A percentile compares a stretch with the other conserved stretches of the same genome.
Evolutionary conservation across 2,329 filamentous ascomycete species (phyloP).

Genomic region (Onygenales sp.): DNA sequence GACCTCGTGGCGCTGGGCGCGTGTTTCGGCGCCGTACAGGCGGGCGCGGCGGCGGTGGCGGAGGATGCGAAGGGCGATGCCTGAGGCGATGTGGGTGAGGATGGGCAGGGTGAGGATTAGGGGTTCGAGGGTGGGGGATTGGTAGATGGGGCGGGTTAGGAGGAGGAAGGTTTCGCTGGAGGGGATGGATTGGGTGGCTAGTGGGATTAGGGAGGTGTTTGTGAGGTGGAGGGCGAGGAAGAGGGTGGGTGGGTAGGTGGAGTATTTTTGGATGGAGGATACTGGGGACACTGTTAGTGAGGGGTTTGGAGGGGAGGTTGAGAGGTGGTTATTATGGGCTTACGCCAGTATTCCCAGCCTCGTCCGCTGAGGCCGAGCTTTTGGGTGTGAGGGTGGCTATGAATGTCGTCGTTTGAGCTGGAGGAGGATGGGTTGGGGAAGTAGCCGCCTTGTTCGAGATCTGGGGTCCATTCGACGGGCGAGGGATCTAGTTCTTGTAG

Average conservation of each 20-base stretch:
- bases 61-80: slow-evolving; percentile 66
- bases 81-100: slow-evolving; percentile 64
- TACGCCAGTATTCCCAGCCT: slow-evolving; percentile 67
- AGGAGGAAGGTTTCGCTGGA: slow-evolving; percentile 78
- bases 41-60: slow-evolving; percentile 60
- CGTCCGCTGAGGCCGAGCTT: slow-evolving; percentile 54
- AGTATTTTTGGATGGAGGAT: slow-evolving; percentile 73
- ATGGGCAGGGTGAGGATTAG: slow-evolving; percentile 69
- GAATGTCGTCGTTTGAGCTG: slow-evolving; percentile 10
- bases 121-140: slow-evolving; percentile 70
- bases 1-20: slow-evolving; percentile 35
- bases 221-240: slow-evolving; percentile 69
- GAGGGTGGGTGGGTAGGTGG: slow-evolving; percentile 70
- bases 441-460: slow-evolving; percentile 44
- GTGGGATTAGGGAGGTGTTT: slow-evolving; percentile 73
- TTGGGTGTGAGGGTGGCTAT: background rate
- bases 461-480: slow-evolving; percentile 51
- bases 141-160: slow-evolving; percentile 85
- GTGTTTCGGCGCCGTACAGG: slow-evolving; percentile 64
- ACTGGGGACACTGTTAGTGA: slow-evolving; percentile 38
- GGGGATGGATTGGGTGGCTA: slow-evolving; percentile 61
- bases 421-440: slow-evolving; percentile 14
- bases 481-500: slow-evolving; percentile 73
- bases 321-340: slow-evolving; percentile 13
- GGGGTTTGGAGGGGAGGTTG: background rate